phyloP scores from a whole-genome alignment of 129 eudicot species.

The Flaveria brownii region DNA sequence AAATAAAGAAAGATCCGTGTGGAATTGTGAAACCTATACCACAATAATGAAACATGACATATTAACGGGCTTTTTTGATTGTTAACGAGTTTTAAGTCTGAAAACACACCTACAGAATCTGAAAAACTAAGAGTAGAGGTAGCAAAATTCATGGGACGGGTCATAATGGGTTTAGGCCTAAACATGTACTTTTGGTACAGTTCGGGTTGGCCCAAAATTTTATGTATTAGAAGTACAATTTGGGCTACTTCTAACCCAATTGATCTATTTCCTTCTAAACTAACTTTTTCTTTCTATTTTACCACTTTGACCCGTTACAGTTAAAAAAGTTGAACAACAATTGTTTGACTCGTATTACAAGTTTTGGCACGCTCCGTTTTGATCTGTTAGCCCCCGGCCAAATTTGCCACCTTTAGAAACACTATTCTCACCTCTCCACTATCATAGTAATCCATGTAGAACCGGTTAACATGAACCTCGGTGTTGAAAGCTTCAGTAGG shows the following conservation, averaged over 20 bases:
- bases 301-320: background rate
- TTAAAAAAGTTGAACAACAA: background rate
- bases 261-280: conserved; percentile 4
- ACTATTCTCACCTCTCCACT: conserved; percentile 82
- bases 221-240: background rate
- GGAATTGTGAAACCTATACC: conserved; percentile 77
- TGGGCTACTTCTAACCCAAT: background rate
- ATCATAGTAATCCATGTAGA: conserved; percentile 87
- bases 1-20: conserved; percentile 79
- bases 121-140: background rate
- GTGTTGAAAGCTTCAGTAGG: conserved; percentile 87
- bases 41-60: conserved; percentile 6
- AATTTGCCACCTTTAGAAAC: background rate
- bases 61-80: background rate
- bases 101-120: background rate
- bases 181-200: background rate
- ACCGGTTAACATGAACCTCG: conserved; percentile 89
- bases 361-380: background rate
- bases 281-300: background rate
- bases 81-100: background rate
- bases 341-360: background rate
- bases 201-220: background rate
- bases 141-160: background rate
- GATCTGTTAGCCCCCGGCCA: background rate
- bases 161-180: background rate